These are phyloP conservation scores for Fraxinus excelsior DNA, from an alignment of 257 asterid genomes.

Conservation along the genomic window DNA sequence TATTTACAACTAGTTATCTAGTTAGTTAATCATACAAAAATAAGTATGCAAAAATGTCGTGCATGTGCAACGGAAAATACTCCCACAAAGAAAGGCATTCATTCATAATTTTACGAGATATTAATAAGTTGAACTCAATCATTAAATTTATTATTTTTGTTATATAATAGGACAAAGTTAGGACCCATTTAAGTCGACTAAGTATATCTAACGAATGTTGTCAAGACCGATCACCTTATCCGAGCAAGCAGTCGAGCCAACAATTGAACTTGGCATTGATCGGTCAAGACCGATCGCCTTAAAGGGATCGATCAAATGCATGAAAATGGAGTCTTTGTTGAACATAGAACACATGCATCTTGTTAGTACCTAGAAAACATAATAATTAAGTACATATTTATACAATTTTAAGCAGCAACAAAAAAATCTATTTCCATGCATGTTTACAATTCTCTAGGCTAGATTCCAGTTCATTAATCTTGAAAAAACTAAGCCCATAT, in stretches of 20 bases:
- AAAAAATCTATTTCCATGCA: not conserved
- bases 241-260: not conserved
- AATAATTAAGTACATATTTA: constrained; percentile 9
- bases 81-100: constrained; percentile 2
- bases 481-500: no score
- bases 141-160: not conserved
- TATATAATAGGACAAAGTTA: no score
- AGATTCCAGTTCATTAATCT: no score
- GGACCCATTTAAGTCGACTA: no score
- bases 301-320: constrained; percentile 23
- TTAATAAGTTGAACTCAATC: not conserved
- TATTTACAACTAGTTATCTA: not conserved
- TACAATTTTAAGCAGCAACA: not conserved
- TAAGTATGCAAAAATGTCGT: not conserved
- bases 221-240: not conserved
- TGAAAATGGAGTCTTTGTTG: constrained; percentile 19
- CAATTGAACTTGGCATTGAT: not conserved
- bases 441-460: not conserved
- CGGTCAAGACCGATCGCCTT: constrained; percentile 24
- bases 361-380: constrained; percentile 11
- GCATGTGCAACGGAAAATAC: constrained; percentile 27
- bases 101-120: not conserved
- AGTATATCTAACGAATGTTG: not conserved
- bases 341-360: constrained; percentile 37
- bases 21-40: not conserved